Evolutionary conservation across 2,329 filamentous ascomycete genomes (phyloP).

Genomic region (Beauveria rudraprayagi): DNA sequence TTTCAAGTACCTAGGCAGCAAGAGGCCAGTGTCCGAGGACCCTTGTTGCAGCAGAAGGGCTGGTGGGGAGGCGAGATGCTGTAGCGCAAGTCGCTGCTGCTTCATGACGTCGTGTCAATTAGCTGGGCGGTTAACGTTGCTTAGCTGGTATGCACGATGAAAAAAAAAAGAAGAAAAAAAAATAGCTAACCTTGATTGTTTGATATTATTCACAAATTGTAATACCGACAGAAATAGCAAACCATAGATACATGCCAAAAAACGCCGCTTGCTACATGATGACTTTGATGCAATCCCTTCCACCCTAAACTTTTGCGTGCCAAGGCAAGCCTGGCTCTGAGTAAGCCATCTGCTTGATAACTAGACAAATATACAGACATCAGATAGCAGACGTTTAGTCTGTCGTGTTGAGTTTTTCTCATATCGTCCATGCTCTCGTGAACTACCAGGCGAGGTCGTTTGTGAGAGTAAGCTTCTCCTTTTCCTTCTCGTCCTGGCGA

Average conservation of each 20-base stretch:
- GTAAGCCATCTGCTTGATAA: background rate
- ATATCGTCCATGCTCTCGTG: background rate
- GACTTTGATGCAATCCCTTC: background rate
- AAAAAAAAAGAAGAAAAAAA: no score
- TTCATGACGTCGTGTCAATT: constrained; percentile 7
- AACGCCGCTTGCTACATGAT: constrained; percentile 13
- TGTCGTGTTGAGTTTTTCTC: background rate
- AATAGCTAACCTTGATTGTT: background rate
- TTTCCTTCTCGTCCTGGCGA: constrained; percentile 49
- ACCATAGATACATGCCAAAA: constrained; percentile 6
- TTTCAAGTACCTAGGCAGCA: constrained; percentile 5
- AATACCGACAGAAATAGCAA: constrained; percentile 3
- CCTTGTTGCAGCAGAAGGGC: background rate
- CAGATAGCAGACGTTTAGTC: background rate
- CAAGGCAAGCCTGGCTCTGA: background rate
- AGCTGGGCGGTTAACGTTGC: background rate
- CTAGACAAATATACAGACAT: background rate
- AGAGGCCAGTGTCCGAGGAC: background rate
- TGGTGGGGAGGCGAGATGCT: background rate
- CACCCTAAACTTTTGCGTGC: background rate
- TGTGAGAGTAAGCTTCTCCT: constrained; percentile 39
- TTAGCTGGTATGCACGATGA: background rate
- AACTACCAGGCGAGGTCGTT: constrained; percentile 35
- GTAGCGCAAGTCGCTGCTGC: background rate
- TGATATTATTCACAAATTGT: constrained; percentile 10